Evolutionary conservation across 2,329 filamentous ascomycete genomes (phyloP).

Genomic region (Colletotrichum gigasporum): DNA sequence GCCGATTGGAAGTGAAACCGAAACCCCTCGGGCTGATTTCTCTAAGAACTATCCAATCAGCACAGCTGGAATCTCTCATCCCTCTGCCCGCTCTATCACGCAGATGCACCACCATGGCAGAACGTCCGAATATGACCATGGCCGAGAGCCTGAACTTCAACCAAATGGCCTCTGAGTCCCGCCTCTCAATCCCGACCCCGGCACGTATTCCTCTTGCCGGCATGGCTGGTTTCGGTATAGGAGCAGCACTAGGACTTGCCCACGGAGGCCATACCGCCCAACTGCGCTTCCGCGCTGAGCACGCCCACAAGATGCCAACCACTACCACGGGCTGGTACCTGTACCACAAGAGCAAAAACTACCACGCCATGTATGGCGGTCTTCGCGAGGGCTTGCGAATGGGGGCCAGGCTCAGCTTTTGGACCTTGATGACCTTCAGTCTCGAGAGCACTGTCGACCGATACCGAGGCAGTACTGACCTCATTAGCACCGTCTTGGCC

Average conservation of each 20-base stretch:
- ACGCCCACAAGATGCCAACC: constrained; percentile 90
- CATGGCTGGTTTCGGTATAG: constrained; percentile 71
- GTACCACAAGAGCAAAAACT: constrained; percentile 99
- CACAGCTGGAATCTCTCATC: neutral
- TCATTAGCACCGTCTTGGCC: constrained; percentile 82
- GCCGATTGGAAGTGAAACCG: no score
- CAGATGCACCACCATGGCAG: constrained; percentile 5
- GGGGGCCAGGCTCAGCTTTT: constrained; percentile 74
- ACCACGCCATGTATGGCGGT: constrained; percentile 81
- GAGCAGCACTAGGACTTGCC: constrained; percentile 74
- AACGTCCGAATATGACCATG: constrained; percentile 3
- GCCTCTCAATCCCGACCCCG: constrained; percentile 70
- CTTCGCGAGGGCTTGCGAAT: constrained; percentile 82
- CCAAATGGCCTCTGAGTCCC: constrained; percentile 47
- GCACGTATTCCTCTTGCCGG: constrained; percentile 74
- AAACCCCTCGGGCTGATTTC: no score
- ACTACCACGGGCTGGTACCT: constrained; percentile 91
- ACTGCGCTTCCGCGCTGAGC: constrained; percentile 91
- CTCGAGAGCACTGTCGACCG: constrained; percentile 89
- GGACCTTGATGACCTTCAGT: constrained; percentile 80
- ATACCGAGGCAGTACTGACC: constrained; percentile 75
- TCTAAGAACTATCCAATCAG: neutral
- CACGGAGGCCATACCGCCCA: constrained; percentile 79
- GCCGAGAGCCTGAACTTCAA: constrained; percentile 38
- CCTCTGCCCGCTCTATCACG: neutral